phyloP scores from a whole-genome alignment of 2,329 filamentous ascomycete genomes.

The Stemphylium vesicarium region DNA sequence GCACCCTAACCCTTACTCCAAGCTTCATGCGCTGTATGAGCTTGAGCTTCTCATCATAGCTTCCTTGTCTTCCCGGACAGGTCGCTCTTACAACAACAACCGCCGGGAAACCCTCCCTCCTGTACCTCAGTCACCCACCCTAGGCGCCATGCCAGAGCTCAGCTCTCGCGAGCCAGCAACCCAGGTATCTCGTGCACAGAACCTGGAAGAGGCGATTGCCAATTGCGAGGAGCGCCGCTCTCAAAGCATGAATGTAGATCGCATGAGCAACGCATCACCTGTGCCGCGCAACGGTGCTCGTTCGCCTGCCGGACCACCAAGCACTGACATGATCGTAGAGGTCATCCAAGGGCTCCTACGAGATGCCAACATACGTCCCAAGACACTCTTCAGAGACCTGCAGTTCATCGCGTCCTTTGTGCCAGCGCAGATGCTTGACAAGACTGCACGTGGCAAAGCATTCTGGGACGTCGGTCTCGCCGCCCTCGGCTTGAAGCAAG shows the following conservation, averaged over 20 bases:
- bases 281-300: constrained; percentile 42
- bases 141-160: constrained; percentile 53
- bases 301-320: constrained; percentile 48
- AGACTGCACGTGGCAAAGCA: constrained; percentile 70
- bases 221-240: constrained; percentile 72
- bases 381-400: constrained; percentile 57
- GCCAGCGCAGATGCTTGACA: constrained; percentile 63
- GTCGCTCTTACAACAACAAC: constrained; percentile 49
- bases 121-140: constrained; percentile 54
- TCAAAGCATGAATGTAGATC: constrained; percentile 57
- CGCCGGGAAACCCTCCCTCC: constrained; percentile 50
- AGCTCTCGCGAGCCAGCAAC: constrained; percentile 53
- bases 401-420: constrained; percentile 67
- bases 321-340: constrained; percentile 53
- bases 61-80: constrained; percentile 67
- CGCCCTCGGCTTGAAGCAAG: constrained; percentile 84
- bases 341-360: constrained; percentile 54
- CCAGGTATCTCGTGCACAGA: constrained; percentile 52
- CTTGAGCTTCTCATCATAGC: constrained; percentile 82
- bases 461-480: constrained; percentile 92
- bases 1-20: constrained; percentile 84
- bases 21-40: constrained; percentile 82
- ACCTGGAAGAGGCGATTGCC: constrained; percentile 71
- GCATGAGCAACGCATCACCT: constrained; percentile 48
- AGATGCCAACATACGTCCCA: constrained; percentile 53